Base-by-base conservation (phyloP, 164 flowering plant genomes). In the Vitis riparia region DNA sequence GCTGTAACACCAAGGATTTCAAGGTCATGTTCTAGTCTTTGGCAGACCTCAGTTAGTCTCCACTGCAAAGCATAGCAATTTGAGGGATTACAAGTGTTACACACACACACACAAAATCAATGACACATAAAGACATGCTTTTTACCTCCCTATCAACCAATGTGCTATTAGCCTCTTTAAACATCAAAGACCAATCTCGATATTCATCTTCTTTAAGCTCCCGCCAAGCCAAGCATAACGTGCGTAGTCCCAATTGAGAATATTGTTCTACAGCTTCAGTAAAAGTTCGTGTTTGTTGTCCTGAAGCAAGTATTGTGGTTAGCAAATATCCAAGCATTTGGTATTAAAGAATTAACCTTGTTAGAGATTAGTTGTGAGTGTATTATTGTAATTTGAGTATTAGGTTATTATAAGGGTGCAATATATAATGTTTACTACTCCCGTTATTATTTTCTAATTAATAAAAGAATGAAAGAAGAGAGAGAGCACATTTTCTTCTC, bases 91-190 rank as follows among this genome's bases (percentile, higher is more conserved):
- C 62, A 71, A n/a, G 11, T 55, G 55, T 23, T 2, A 72, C 0
- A 23, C 27, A 14, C 11, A 51, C 47, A 15, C 66, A 72, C 9
- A 66, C 11, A 2, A 61, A 15, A 69, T 66, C 2, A 67, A 29
- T 19, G 16, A 17, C 6, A 66, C 23, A 64, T 9, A 62, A 8
- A 63, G 47, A 58, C 71, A 71, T 62, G 63, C 27, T 48, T 51
- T 58, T 79, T 80, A 96, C 99, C 99, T 96, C 99, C 82, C 99
- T 88, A 77, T 96, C 99, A 80, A 92, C 90, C 80, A 96, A 82
- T 68, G 91, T 81, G 75, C 93, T 87, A 75, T 84, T 90, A 70
- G 99, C 98, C 78, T 93, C 99, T 78, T 87, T 96, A 78, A 90
- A 96, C 88, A 84, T 73, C 71, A 78, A 75, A 57, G 95, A 89